Evolutionary conservation across 805 yeast genomes (phyloP), one percentile per base, ranked within the genome.

Genomic region (Candida dajiaensis): DNA sequence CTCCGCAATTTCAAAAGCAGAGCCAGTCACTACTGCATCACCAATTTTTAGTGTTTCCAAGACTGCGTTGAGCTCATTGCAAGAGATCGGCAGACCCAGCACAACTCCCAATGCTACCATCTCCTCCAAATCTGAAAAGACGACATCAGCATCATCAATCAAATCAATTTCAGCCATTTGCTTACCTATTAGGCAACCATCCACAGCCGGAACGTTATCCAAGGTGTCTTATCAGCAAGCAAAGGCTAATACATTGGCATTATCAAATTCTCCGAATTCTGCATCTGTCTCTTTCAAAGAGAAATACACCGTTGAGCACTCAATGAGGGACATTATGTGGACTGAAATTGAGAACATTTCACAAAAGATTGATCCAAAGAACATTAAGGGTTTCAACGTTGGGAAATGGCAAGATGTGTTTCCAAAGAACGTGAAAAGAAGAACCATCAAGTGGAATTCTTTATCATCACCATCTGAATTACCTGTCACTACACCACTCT

Each of bases 401-500:
- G 92, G 95, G 6, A 76, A 95, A 48, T 94, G 99, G 99, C 82
- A 82, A 46, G 89, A 85, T 64, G 95, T 89, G 1, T 88, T 88
- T 55, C 96, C 98, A 0, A 75, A 76, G 13, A 76, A 78, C 38
- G 80, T 83, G 15, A 79, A 76, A 44, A 71, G 86, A 45, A 77
- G 78, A 55, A 70, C 82, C 15, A 83, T 90, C 43, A 90, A 90
- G 59, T 94, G 99, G 99, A 78, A 88, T 44, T 90, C 98, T 0
- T 72, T 95, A 44, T 83, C 89, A 13, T 80, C 97, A 0, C 99
- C 99, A 0, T 97, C 98, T 0, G 84, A 95, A 7, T 69, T 94
- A 22, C 99, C 99, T 0, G 69, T 87, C 0, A 81, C 89, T 2
- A 81, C 95, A 0, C 78, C 85, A 2, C 73, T 83, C 10, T 90